These are phyloP conservation scores for Myxozyma geophila DNA, from an alignment of 805 yeast genomes.

Conservation along the genomic window DNA sequence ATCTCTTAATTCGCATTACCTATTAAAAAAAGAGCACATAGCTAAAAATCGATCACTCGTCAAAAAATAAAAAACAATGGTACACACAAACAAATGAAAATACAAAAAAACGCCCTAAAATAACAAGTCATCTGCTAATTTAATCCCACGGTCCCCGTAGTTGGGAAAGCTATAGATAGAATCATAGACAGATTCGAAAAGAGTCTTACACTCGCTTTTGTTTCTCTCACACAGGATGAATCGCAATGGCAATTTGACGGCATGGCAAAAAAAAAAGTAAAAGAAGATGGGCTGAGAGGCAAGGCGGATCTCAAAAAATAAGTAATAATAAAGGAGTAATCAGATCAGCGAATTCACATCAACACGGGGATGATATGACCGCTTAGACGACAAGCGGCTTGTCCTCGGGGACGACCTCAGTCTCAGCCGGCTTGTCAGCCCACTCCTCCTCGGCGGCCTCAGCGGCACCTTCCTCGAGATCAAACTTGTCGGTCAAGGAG, in stretches of 20 bases:
- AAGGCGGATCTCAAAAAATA: neutral
- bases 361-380: neutral
- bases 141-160: neutral
- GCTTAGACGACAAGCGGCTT: constrained; percentile 8
- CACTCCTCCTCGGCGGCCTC: constrained; percentile 18
- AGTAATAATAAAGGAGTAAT: neutral
- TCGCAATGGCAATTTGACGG: neutral
- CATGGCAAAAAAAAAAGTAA: neutral
- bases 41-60: too few species aligned
- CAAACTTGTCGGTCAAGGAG: constrained; percentile 30
- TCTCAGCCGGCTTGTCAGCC: constrained; percentile 15
- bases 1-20: too few species aligned
- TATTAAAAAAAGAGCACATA: too few species aligned
- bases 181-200: neutral
- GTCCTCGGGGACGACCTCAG: neutral
- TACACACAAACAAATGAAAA: too few species aligned
- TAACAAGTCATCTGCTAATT: too few species aligned
- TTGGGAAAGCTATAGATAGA: neutral
- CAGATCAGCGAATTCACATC: neutral
- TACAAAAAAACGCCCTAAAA: too few species aligned
- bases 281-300: neutral
- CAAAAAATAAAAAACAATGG: too few species aligned
- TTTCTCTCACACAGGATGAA: constrained; percentile 5
- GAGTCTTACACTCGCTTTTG: constrained; percentile 6
- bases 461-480: constrained; percentile 28